Conservation (phyloP, 345 rosid genomes). For the Gossypium herbaceum region DNA sequence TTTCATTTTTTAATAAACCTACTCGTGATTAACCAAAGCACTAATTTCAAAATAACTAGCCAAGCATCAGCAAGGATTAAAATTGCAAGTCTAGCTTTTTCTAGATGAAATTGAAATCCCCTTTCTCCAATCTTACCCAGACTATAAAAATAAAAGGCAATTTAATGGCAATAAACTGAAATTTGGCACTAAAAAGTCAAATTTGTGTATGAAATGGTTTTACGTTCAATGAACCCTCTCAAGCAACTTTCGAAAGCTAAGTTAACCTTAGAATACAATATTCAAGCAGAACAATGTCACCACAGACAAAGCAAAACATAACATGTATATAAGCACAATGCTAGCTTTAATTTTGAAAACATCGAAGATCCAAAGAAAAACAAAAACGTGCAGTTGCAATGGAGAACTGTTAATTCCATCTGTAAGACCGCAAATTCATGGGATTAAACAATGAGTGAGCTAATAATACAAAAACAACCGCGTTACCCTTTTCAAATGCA, state of each 20-base stretch:
- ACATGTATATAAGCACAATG: not conserved
- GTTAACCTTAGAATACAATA: not conserved
- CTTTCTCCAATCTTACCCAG: not conserved
- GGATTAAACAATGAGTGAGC: not conserved
- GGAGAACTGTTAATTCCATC: not conserved
- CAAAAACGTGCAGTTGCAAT: not conserved
- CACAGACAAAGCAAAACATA: not conserved
- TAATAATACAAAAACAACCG: not conserved
- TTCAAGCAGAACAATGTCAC: not conserved
- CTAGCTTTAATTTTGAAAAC: not conserved
- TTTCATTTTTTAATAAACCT: not conserved
- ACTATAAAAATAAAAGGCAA: not conserved
- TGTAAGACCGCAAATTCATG: not conserved
- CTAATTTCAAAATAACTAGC: not conserved
- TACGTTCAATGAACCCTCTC: not conserved
- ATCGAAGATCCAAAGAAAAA: not conserved
- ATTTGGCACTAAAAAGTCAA: not conserved
- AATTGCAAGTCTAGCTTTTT: not conserved
- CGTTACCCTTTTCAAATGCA: not conserved
- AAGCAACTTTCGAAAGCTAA: not conserved
- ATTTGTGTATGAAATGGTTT: not conserved
- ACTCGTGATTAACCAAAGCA: not conserved
- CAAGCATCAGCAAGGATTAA: not conserved
- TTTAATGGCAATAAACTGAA: not conserved
- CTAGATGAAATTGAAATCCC: not conserved